Percentiles rank a stretch among this genome's conserved stretches.
These are phyloP conservation scores for Colletotrichum musae DNA, from an alignment of 2,329 filamentous ascomycete species.

Conservation along the genomic window DNA sequence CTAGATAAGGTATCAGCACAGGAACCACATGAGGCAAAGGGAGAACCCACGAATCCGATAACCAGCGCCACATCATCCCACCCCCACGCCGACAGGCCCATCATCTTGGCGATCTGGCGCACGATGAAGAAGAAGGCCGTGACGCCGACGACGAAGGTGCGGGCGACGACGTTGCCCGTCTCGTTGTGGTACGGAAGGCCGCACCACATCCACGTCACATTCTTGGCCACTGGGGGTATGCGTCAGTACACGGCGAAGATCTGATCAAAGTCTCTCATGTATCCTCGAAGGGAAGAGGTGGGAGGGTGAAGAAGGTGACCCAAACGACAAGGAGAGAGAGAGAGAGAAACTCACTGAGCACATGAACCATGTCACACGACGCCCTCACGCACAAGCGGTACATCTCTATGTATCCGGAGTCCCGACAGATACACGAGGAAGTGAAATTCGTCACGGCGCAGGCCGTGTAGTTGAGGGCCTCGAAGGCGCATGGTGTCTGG, in stretches of 20 bases:
- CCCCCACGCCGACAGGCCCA: slow-evolving; percentile 32
- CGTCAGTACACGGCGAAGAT: not conserved
- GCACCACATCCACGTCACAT: slow-evolving; percentile 27
- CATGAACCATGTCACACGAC: slow-evolving; percentile 15
- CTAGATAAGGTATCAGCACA: not conserved
- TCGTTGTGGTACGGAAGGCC: slow-evolving; percentile 18
- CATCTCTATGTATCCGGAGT: slow-evolving; percentile 6
- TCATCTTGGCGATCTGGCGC: slow-evolving; percentile 11
- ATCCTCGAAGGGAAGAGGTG: no score
- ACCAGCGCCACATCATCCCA: slow-evolving; percentile 22
- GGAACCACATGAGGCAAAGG: no score
- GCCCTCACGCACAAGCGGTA: slow-evolving; percentile 21
- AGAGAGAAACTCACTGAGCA: slow-evolving; percentile 9
- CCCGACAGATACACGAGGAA: slow-evolving; percentile 22
- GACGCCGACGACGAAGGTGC: not conserved
- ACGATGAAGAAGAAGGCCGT: slow-evolving; percentile 24
- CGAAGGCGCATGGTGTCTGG: slow-evolving; percentile 21
- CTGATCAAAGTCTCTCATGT: no score
- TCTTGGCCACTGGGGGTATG: slow-evolving; percentile 16
- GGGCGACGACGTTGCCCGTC: not conserved
- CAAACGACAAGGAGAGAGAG: not conserved
- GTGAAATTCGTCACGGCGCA: slow-evolving; percentile 25
- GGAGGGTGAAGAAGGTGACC: no score
- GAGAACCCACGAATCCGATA: slow-evolving; percentile 25
- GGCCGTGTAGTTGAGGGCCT: slow-evolving; percentile 22